Evolutionary conservation across 2,329 filamentous ascomycete genomes (phyloP).

Genomic region (Ceratocystis lukuohia): DNA sequence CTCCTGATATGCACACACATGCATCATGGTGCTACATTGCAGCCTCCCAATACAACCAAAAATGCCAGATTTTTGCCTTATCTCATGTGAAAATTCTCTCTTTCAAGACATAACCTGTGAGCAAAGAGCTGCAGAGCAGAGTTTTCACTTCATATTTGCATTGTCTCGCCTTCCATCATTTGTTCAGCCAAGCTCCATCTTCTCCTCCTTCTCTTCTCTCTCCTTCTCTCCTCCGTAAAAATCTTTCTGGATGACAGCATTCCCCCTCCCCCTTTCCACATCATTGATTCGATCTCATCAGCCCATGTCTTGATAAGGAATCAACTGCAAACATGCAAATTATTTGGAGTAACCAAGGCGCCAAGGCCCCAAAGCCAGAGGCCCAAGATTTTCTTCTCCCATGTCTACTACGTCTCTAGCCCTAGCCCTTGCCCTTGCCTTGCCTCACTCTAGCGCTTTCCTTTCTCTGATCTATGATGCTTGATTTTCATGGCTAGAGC

Average conservation of each 20-base stretch:
- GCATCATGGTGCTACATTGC: background rate
- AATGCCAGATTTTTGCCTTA: background rate
- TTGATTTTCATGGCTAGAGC: background rate
- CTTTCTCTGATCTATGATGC: background rate
- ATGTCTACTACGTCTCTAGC: background rate
- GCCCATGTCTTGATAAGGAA: background rate
- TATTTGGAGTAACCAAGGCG: background rate
- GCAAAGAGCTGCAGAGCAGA: background rate
- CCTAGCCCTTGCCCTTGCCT: background rate
- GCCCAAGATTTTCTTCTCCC: background rate
- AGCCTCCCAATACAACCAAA: slow-evolving; percentile 1
- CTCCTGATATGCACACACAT: background rate
- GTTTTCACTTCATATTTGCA: background rate
- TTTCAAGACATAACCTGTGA: background rate
- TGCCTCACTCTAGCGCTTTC: background rate
- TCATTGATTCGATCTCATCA: background rate
- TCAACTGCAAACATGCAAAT: background rate
- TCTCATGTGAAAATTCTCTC: slow-evolving; percentile 2
- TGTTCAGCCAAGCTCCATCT: background rate
- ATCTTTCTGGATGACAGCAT: background rate
- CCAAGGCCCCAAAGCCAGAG: background rate
- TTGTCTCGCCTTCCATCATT: background rate
- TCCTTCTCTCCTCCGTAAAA: background rate
- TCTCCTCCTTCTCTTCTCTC: background rate
- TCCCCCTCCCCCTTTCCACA: background rate